Evolutionary conservation across 345 rosid genomes (phyloP).

Genomic region (Zanthoxylum bungeanum): DNA sequence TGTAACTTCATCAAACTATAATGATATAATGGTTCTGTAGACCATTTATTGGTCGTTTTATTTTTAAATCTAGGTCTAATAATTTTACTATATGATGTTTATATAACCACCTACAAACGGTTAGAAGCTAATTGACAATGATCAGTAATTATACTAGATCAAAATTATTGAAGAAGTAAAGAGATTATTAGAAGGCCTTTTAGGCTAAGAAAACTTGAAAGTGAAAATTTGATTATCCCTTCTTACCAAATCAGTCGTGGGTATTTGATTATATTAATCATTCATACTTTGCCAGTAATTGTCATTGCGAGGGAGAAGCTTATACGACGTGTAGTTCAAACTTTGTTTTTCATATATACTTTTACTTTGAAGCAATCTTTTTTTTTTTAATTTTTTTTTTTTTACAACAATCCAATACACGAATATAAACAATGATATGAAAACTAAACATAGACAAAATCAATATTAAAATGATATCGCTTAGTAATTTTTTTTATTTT

Average conservation of each 20-base stretch:
- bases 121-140: neutral
- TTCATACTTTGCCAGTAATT: neutral
- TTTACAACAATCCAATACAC: too few species aligned
- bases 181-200: constrained; percentile 2
- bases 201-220: constrained; percentile 6
- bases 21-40: neutral
- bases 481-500: too few species aligned
- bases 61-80: neutral
- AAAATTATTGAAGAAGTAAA: constrained; percentile 8
- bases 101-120: neutral
- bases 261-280: constrained; percentile 10
- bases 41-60: neutral
- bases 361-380: neutral
- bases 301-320: neutral
- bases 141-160: neutral
- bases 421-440: neutral
- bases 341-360: too few species aligned
- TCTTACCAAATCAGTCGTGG: constrained; percentile 14
- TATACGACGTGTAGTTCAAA: neutral
- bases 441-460: too few species aligned
- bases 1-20: neutral
- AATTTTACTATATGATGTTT: neutral
- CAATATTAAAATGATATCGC: too few species aligned
- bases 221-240: neutral
- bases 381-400: too few species aligned